Evolutionary conservation across 306 rosid species (phyloP).

Genomic region (Citrullus colocynthis): DNA sequence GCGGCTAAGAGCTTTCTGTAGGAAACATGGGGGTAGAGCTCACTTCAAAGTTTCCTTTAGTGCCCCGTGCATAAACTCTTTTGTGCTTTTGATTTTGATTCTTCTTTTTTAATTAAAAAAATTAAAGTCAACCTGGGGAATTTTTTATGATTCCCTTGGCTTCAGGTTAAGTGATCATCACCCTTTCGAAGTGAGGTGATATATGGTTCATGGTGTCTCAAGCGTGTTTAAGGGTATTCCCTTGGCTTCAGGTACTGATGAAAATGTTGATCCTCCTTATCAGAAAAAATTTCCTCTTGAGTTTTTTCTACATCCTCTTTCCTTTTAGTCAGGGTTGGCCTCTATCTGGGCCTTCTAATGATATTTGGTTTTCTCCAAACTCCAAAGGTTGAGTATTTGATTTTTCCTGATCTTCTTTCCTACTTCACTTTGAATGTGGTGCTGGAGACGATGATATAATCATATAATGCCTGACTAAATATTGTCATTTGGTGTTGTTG

Average conservation of each 20-base stretch:
- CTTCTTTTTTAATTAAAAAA: too few species aligned
- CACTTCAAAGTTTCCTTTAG: background rate
- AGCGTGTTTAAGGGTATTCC: background rate
- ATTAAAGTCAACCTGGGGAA: background rate
- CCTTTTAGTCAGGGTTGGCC: background rate
- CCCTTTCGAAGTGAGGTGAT: background rate
- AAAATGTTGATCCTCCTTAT: background rate
- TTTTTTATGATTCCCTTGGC: background rate
- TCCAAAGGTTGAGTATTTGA: background rate
- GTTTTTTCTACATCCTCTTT: background rate
- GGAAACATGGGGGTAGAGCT: background rate
- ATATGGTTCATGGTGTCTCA: background rate
- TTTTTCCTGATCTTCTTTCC: background rate
- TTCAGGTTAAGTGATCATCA: background rate
- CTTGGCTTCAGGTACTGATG: background rate
- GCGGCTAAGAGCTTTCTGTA: background rate
- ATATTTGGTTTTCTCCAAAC: background rate
- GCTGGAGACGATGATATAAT: background rate
- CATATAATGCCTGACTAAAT: background rate
- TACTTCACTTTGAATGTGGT: background rate
- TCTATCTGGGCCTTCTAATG: background rate
- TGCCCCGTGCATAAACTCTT: background rate
- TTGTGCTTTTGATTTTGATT: background rate
- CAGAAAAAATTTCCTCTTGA: background rate
- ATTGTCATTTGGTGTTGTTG: background rate